Evolutionary conservation across 2,329 filamentous ascomycete genomes (phyloP).

Genomic region (Alternaria angustiovoidea): DNA sequence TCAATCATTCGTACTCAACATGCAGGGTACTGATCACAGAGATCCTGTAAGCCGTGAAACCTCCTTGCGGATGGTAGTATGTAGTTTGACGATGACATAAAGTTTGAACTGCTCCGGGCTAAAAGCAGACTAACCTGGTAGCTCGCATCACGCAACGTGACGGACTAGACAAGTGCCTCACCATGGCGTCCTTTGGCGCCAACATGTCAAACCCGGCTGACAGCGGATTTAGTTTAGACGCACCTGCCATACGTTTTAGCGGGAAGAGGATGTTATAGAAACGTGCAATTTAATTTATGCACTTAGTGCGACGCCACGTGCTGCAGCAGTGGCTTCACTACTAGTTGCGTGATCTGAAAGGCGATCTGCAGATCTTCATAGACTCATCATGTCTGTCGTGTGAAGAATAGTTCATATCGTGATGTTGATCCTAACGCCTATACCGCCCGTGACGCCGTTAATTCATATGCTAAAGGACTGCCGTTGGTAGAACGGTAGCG

Average conservation of each 20-base stretch:
- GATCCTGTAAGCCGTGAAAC: conserved; percentile 1
- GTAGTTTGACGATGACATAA: conserved; percentile 29
- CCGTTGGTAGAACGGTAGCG: conserved; percentile 12
- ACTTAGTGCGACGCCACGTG: conserved; percentile 25
- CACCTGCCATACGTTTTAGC: conserved; percentile 23
- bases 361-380: conserved; percentile 17
- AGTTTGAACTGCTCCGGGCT: conserved; percentile 9
- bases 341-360: conserved; percentile 15
- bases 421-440: conserved; percentile 16
- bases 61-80: conserved; percentile 3
- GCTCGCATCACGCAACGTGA: conserved; percentile 5
- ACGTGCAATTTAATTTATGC: conserved; percentile 23
- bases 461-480: conserved; percentile 16
- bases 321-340: conserved; percentile 25
- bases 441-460: conserved; percentile 26
- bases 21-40: conserved; percentile 2
- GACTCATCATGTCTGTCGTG: conserved; percentile 7
- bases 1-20: background rate
- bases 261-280: conserved; percentile 15
- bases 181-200: conserved; percentile 7
- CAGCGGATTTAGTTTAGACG: conserved; percentile 26
- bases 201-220: conserved; percentile 30
- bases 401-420: conserved; percentile 8
- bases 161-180: conserved; percentile 12
- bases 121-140: conserved; percentile 9